These are phyloP conservation scores for Paradendryphiella salina DNA, from an alignment of 2,329 filamentous ascomycete genomes.

Conservation along the genomic window DNA sequence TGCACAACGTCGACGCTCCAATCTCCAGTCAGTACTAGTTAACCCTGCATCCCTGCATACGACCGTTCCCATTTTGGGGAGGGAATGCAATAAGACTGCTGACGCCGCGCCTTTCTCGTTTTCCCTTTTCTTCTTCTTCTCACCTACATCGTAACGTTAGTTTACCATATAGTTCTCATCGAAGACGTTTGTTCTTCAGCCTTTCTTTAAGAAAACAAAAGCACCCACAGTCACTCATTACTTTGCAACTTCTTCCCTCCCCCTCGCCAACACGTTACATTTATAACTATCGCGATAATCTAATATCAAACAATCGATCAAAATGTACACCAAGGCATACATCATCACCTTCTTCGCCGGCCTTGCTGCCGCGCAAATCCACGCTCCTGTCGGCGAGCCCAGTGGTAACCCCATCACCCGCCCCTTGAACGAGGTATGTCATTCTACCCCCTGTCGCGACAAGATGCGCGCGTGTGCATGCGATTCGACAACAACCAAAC, in stretches of 20 bases:
- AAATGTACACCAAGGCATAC: conserved; percentile 45
- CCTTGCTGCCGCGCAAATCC: conserved; percentile 50
- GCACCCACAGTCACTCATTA: conserved; percentile 23
- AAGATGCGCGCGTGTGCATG: background rate
- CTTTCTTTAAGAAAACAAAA: conserved; percentile 32
- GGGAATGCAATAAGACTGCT: conserved; percentile 26
- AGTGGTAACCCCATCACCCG: conserved; percentile 59
- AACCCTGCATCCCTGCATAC: conserved; percentile 5
- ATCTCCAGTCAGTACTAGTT: conserved; percentile 14
- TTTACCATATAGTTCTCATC: conserved; percentile 14
- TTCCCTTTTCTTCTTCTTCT: conserved; percentile 12
- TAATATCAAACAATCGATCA: conserved; percentile 24
- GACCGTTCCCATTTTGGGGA: conserved; percentile 7
- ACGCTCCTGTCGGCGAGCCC: conserved; percentile 38
- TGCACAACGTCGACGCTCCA: conserved; percentile 14
- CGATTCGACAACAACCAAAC: conserved; percentile 5
- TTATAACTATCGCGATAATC: conserved; percentile 28
- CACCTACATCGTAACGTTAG: conserved; percentile 8
- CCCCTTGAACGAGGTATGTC: conserved; percentile 53
- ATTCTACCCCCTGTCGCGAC: conserved; percentile 1
- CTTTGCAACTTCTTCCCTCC: conserved; percentile 9
- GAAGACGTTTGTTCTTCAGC: conserved; percentile 36
- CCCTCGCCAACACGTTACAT: no score
- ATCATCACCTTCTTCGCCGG: conserved; percentile 57
- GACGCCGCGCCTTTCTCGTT: conserved; percentile 6